phyloP scores from a whole-genome alignment of 129 eudicot species.

The Flaveria ramosissima region DNA sequence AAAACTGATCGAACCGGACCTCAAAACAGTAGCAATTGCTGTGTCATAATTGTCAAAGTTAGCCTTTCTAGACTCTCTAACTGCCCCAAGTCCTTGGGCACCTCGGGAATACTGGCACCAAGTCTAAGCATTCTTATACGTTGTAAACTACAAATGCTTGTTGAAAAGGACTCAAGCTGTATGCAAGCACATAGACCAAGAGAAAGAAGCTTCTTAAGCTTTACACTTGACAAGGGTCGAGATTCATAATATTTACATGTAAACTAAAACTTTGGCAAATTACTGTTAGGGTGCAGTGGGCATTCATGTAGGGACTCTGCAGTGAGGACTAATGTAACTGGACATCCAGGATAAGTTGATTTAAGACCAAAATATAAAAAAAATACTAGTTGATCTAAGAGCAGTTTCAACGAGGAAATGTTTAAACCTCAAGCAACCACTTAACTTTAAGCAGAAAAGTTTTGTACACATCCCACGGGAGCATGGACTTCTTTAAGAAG shows the following conservation, averaged over 20 bases:
- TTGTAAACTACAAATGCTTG: slow-evolving; percentile 7
- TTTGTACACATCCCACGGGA: not conserved
- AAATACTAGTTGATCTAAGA: not conserved
- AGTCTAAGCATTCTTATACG: not conserved
- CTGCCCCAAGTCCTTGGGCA: not conserved
- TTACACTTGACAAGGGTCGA: not conserved
- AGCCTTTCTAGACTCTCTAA: not conserved
- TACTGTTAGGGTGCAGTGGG: not conserved
- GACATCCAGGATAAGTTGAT: no score
- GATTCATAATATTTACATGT: not conserved
- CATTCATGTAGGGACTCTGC: not conserved
- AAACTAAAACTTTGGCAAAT: not conserved
- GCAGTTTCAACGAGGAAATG: not conserved
- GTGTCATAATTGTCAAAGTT: not conserved
- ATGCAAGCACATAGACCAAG: slow-evolving; percentile 9
- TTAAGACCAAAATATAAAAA: no score
- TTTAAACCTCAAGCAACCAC: not conserved
- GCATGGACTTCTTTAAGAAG: not conserved
- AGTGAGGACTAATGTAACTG: not conserved
- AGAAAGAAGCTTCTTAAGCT: not conserved
- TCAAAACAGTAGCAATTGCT: no score
- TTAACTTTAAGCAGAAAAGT: not conserved
- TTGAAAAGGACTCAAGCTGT: not conserved
- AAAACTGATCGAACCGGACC: no score
- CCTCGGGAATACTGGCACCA: not conserved